These are phyloP conservation scores for Primulina huaijiensis DNA, from an alignment of 257 asterid species.

Conservation along the genomic window DNA sequence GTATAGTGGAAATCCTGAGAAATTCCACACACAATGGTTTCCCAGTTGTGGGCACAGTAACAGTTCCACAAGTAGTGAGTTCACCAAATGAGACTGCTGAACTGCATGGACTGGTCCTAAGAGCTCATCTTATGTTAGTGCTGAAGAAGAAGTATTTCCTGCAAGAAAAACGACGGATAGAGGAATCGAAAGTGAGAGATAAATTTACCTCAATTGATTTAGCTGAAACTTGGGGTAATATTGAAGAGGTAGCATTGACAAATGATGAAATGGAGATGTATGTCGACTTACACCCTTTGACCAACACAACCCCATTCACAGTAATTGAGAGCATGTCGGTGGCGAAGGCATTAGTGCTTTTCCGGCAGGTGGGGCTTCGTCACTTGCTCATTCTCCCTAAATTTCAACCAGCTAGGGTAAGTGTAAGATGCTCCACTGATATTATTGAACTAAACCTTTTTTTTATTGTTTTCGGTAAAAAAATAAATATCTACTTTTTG, in stretches of 20 bases:
- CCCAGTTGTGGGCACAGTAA: slow-evolving; percentile 59
- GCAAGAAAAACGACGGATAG: slow-evolving; percentile 57
- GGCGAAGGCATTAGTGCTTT: slow-evolving; percentile 85
- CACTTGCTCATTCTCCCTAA: slow-evolving; percentile 84
- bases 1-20: slow-evolving; percentile 63
- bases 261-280: slow-evolving; percentile 77
- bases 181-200: slow-evolving; percentile 82
- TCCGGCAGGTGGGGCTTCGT: slow-evolving; percentile 79
- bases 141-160: slow-evolving; percentile 81
- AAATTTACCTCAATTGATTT: slow-evolving; percentile 64
- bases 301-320: slow-evolving; percentile 71
- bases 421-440: slow-evolving; percentile 21
- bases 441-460: background rate
- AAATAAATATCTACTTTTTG: too few relatives aligned
- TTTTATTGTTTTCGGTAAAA: too few relatives aligned
- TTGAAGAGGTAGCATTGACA: slow-evolving; percentile 59
- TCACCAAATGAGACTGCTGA: slow-evolving; percentile 11
- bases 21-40: slow-evolving; percentile 85
- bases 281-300: slow-evolving; percentile 73
- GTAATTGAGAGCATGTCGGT: slow-evolving; percentile 74
- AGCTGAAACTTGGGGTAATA: slow-evolving; percentile 68
- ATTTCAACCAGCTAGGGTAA: slow-evolving; percentile 74
- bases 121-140: slow-evolving; percentile 71
- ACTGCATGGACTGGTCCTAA: slow-evolving; percentile 58
- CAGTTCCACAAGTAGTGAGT: background rate